These are phyloP conservation scores for Suhomyces pyralidae DNA, from an alignment of 805 yeast genomes.

Conservation along the genomic window DNA sequence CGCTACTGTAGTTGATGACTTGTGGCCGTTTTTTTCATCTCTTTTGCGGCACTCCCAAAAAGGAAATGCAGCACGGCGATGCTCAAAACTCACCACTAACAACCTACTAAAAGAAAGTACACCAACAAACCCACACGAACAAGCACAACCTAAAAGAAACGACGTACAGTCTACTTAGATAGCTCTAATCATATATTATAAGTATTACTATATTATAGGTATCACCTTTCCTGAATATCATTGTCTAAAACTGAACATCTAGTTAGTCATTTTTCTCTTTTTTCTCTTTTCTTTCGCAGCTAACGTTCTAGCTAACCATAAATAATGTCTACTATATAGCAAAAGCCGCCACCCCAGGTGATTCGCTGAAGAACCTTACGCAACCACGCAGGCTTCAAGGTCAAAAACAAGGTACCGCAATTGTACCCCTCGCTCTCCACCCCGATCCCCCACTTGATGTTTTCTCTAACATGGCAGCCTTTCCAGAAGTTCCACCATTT, in stretches of 20 bases:
- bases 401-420: constrained; percentile 65
- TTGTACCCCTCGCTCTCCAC: constrained; percentile 82
- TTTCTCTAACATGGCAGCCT: constrained; percentile 75
- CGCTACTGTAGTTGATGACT: background rate
- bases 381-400: constrained; percentile 51
- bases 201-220: too few relatives aligned
- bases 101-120: too few relatives aligned
- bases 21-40: background rate
- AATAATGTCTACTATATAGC: constrained; percentile 50
- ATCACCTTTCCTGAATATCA: too few relatives aligned
- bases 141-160: too few relatives aligned
- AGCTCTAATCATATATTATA: too few relatives aligned
- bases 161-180: too few relatives aligned
- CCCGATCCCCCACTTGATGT: constrained; percentile 80
- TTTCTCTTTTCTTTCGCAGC: background rate
- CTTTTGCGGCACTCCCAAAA: background rate
- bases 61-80: background rate
- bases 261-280: background rate
- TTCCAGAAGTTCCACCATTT: constrained; percentile 93
- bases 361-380: constrained; percentile 45
- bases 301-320: constrained; percentile 32
- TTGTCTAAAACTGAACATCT: background rate
- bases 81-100: too few relatives aligned
- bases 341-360: constrained; percentile 63
- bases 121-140: background rate